Base-by-base conservation (phyloP, 805 yeast genomes). In the Ogataea ramenticola region DNA sequence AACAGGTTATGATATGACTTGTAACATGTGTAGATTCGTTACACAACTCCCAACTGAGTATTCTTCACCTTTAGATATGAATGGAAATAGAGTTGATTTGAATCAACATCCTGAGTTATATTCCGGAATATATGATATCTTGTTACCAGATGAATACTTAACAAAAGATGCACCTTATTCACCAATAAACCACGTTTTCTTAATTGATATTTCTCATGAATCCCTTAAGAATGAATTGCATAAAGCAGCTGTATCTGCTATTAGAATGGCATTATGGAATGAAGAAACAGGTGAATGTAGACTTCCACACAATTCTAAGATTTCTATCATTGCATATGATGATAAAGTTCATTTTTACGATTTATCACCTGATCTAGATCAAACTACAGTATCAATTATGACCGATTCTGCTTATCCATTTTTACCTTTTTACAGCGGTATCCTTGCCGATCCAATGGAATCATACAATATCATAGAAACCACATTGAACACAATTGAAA, bases 21-120 rank as follows among this genome's bases (percentile, higher is more conserved):
- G 99, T 70, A 91, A 91, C 62, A 75, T 93, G 56, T 93, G 99
- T 66, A 80, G 79, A 48, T 85, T 84, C 52, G 75, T 87, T 43
- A 84, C 82, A 56, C 67, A 70, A 5, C 77, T 84, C 15, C 86
- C 95, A 0, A 59, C 61, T 10, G 89, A 82, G 32, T 89, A 88
- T 55, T 67, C 67, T 44, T 70, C 85, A 31, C 78, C 82, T 29
- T 60, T 83, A 8, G 88, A 82, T 53, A 65, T 71, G 3, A 68
- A 74, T 21, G 84, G 82, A 20, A 70, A 75, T 42, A 71, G 96
- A 52, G 62, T 75, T 10, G 96, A 87, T 63, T 70, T 75, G 50
- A 66, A 63, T 31, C 66, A 68, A 36, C 72, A 89, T 40, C 90
- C 95, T 0, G 98, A 91, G 56, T 68, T 91, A 40, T 78, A 75